Evolutionary conservation across 371 early-diverging fungal species (phyloP).

Genomic region (Mucor racemosus): DNA sequence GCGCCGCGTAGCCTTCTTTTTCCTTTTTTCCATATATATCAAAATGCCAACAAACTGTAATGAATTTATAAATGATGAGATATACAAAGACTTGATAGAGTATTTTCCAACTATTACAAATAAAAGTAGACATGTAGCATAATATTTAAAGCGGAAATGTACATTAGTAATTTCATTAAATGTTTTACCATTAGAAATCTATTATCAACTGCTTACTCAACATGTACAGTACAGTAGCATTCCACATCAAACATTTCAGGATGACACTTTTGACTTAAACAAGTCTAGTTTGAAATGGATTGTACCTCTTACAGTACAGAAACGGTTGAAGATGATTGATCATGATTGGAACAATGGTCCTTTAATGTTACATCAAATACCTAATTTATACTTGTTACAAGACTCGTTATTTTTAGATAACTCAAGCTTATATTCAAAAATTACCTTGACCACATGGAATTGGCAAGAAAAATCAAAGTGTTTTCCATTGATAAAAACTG

Average conservation of each 20-base stretch:
- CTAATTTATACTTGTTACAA: neutral
- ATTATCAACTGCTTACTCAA: constrained; percentile 1
- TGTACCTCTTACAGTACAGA: constrained; percentile 5
- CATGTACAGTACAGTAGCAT: neutral
- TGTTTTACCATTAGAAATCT: constrained; percentile 1
- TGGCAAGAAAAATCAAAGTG: constrained; percentile 19
- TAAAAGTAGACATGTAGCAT: neutral
- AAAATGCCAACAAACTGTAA: neutral
- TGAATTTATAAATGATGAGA: constrained; percentile 4
- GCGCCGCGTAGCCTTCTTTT: constrained; percentile 1
- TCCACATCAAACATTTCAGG: neutral
- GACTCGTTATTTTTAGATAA: neutral
- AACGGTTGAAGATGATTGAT: constrained; percentile 7
- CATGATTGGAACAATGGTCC: constrained; percentile 11
- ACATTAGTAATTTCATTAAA: neutral
- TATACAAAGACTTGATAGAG: constrained; percentile 16
- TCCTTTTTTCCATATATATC: neutral
- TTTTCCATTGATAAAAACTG: constrained; percentile 4
- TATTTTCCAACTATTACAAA: constrained; percentile 11
- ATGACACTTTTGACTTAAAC: neutral
- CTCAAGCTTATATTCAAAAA: neutral
- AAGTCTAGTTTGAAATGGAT: constrained; percentile 11
- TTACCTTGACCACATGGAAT: neutral
- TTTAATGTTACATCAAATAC: constrained; percentile 5
- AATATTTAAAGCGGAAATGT: neutral